Evolutionary conservation across 805 yeast genomes (phyloP), one percentile per base, ranked within the genome.

Genomic region (Myxozyma nipponensis): DNA sequence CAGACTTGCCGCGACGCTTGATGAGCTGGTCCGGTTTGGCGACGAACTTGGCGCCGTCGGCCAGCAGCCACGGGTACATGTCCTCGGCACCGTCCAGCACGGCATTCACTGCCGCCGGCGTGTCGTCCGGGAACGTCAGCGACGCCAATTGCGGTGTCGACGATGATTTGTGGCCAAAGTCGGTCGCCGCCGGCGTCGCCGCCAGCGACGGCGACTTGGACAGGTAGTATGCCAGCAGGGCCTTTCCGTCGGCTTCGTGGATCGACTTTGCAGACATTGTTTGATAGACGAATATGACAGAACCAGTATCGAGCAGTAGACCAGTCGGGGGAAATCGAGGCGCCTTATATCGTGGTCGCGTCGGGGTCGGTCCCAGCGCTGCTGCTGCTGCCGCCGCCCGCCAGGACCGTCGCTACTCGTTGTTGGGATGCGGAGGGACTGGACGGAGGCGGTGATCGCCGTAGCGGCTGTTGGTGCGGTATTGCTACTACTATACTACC

Each of bases 1-100:
- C 76, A 9, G 72, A 62, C 65, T 72, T 72, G 35, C 76, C 76
- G 38, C 76, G 69, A 47, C 76, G 69, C 68, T 72, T 72, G 65
- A 72, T 72, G 52, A 72, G 66, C 62, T 71, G 75, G 51, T 72
- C 76, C 21, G 76, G 76, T 65, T 72, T 72, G 46, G 75, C 76
- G 32, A 72, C 76, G 47, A 73, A 71, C 57, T 63, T 63, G 30
- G 73, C 70, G 17, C 67, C 72, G 19, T 63, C 47, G 44, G 60
- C 62, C 3, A 58, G 58, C 44, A 72, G 62, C 75, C 76, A 72
- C 18, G 76, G 73, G 67, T 64, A 72, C 39, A 66, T 60, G 52
- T 57, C 40, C 61, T 71, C 76, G 30, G 57, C 63, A 23, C 53
- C 56, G 42, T 51, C 61, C 40, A 72, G 64, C 25, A 70, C 72